Conservation (phyloP, 441 rosid species). For the Sinapis alba region DNA sequence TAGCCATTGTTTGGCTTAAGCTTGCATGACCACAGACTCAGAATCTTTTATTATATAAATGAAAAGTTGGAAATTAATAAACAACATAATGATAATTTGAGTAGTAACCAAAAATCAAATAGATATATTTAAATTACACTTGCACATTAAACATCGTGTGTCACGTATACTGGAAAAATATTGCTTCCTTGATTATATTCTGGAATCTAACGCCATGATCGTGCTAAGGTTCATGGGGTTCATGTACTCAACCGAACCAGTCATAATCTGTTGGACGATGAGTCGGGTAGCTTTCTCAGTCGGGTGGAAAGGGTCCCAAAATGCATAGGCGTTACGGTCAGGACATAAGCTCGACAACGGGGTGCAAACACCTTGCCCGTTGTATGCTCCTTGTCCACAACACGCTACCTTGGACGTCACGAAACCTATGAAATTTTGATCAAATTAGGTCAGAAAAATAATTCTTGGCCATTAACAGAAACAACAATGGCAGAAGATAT, state of each 20-base stretch:
- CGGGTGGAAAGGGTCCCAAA: conserved; percentile 67
- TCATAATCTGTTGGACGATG: conserved; percentile 51
- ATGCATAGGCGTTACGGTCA: conserved; percentile 43
- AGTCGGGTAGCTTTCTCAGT: conserved; percentile 52
- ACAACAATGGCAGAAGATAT: background rate
- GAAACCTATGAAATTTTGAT: conserved; percentile 32
- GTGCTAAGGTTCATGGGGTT: conserved; percentile 69
- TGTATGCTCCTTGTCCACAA: conserved; percentile 59
- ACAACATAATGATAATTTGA: background rate
- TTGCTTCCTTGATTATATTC: conserved; percentile 1
- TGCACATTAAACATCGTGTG: background rate
- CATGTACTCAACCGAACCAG: conserved; percentile 53
- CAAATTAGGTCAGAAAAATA: background rate
- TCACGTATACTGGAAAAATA: background rate
- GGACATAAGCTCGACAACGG: conserved; percentile 48
- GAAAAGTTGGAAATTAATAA: background rate
- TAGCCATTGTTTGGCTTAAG: background rate
- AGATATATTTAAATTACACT: conserved; percentile 4
- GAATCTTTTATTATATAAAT: background rate
- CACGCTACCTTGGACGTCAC: conserved; percentile 46
- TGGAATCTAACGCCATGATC: conserved; percentile 46
- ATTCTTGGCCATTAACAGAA: background rate
- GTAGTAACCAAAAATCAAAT: background rate
- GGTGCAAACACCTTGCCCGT: conserved; percentile 56
- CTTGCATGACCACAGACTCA: background rate